Percentiles rank a stretch among this genome's conserved stretches.
phyloP scores from a whole-genome alignment of 1,139 yeast genomes.

The Diutina pseudorugosa region DNA sequence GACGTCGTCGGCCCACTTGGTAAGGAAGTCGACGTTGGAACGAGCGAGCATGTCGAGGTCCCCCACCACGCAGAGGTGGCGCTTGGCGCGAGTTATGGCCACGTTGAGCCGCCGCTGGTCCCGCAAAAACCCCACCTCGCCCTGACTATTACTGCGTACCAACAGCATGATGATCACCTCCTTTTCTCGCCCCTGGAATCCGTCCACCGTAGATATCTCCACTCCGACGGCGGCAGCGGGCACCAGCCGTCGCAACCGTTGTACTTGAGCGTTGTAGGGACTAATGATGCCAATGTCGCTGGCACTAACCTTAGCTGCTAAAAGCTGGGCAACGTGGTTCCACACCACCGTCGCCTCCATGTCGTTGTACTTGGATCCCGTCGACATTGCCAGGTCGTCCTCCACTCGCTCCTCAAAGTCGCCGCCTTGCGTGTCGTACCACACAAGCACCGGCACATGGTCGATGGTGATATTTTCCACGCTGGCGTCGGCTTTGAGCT shows the following conservation, averaged over 20 bases:
- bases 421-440: constrained; percentile 95
- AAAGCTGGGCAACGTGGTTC: constrained; percentile 40
- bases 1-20: constrained; percentile 60
- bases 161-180: constrained; percentile 56
- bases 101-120: constrained; percentile 73
- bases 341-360: constrained; percentile 55
- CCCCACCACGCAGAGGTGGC: constrained; percentile 79
- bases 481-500: constrained; percentile 48
- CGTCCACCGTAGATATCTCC: constrained; percentile 36
- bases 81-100: constrained; percentile 82
- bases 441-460: constrained; percentile 29
- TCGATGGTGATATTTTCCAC: constrained; percentile 38
- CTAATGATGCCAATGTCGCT: constrained; percentile 69
- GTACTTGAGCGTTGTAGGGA: constrained; percentile 83
- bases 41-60: constrained; percentile 53
- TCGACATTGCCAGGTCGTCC: constrained; percentile 14
- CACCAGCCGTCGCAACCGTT: constrained; percentile 37
- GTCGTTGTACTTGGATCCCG: constrained; percentile 54
- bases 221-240: constrained; percentile 12
- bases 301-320: constrained; percentile 33
- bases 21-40: constrained; percentile 35
- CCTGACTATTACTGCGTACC: constrained; percentile 32
- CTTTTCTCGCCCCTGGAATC: constrained; percentile 55
- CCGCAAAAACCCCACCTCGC: constrained; percentile 63
- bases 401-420: constrained; percentile 54